Conservation (phyloP, 257 asterid genomes). For the Solanum paucissectum region DNA sequence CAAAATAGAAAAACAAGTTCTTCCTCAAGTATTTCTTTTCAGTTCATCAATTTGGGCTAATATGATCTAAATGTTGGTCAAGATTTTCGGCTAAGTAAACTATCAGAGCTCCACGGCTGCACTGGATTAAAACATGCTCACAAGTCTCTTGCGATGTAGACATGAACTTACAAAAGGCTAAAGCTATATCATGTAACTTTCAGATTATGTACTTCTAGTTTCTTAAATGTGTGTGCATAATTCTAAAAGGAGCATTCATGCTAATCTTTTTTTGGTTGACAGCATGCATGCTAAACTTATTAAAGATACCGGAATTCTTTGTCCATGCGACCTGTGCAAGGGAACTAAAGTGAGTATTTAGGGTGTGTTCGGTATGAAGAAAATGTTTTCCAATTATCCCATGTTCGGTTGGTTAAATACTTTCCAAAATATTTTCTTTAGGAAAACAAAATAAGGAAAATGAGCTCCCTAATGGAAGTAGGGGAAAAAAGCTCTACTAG, state of each 20-base stretch:
- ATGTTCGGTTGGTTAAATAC: no score
- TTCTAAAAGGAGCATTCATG: neutral
- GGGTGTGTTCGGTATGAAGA: no score
- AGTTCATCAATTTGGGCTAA: no score
- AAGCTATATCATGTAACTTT: neutral
- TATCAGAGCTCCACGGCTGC: no score
- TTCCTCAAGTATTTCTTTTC: no score
- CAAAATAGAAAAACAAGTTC: neutral
- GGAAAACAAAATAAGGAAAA: no score
- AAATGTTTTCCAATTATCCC: no score
- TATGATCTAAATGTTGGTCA: neutral
- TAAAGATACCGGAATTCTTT: slow-evolving; percentile 66
- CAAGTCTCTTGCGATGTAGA: no score
- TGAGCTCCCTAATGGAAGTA: no score
- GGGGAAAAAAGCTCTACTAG: no score
- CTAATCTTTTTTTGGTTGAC: no score
- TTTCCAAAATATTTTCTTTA: no score
- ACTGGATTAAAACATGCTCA: neutral
- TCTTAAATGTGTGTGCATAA: neutral
- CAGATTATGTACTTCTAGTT: neutral
- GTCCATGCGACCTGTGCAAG: slow-evolving; percentile 75
- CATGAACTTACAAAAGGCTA: neutral
- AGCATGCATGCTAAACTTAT: neutral
- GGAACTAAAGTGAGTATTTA: slow-evolving; percentile 52
- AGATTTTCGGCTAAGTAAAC: neutral